These are phyloP conservation scores for Dujonia santamariae DNA, from an alignment of 1,139 yeast species.

Conservation along the genomic window DNA sequence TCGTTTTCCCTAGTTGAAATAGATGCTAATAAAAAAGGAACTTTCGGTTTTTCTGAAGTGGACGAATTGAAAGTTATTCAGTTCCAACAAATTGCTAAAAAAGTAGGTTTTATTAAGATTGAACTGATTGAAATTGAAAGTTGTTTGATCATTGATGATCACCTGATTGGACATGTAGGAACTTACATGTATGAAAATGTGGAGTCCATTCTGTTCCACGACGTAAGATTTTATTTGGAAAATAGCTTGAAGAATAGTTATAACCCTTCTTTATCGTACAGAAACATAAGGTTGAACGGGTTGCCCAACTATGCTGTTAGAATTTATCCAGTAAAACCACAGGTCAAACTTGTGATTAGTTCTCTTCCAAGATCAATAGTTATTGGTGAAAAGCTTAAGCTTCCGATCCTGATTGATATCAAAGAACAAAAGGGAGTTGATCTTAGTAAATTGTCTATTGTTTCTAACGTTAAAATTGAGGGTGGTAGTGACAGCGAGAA, in stretches of 20 bases:
- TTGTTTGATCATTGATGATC: too few species aligned
- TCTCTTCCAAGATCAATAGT: conserved; percentile 14
- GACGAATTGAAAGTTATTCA: conserved; percentile 14
- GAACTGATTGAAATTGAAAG: conserved; percentile 14
- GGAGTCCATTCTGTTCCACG: too few species aligned
- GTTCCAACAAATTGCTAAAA: conserved; percentile 19
- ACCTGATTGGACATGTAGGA: too few species aligned
- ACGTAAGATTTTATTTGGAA: neutral
- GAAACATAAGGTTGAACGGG: conserved; percentile 7
- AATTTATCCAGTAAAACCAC: conserved; percentile 22
- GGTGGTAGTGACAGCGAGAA: conserved; percentile 1
- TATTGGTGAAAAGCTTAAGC: conserved; percentile 27
- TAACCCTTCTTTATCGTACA: too few species aligned
- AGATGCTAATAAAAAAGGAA: neutral
- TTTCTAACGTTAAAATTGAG: conserved; percentile 4
- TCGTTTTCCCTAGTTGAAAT: neutral
- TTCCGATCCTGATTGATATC: conserved; percentile 21
- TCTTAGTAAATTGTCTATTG: conserved; percentile 1
- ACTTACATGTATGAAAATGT: too few species aligned
- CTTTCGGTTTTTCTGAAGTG: neutral
- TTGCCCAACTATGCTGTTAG: conserved; percentile 11
- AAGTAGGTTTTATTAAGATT: conserved; percentile 23
- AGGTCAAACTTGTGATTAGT: conserved; percentile 12
- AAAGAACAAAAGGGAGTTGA: conserved; percentile 9
- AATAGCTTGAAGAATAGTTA: neutral